Evolutionary conservation across 129 eudicot genomes (phyloP), one percentile per base, ranked within the genome.

Genomic region (Centrapalus pauciflorus): DNA sequence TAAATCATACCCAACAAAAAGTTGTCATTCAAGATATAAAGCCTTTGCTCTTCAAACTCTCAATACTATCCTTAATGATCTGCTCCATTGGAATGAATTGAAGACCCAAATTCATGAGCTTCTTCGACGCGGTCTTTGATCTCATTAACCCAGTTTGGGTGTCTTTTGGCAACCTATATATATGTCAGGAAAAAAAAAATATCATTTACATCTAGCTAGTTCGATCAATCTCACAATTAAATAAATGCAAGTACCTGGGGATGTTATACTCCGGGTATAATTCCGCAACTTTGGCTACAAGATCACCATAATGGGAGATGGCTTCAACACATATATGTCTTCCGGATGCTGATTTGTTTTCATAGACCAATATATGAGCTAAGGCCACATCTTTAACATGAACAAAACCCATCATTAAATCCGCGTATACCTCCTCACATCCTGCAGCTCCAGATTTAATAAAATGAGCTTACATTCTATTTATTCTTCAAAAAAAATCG

Each of bases 341-440:
- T 52, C 98, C 98, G 0, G 70, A 81, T 20, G 96, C 95, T 12
- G 87, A 71, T 51, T 56, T 71, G 75, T 92, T 88, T 59, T 92
- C 98, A 49, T 92, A 92, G 41, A 91, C 96, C 80, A 91, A 49
- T 72, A 91, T 81, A 73, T 91, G 96, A 11, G 97, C 97, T 59
- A 87, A 68, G 17, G 96, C 97, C 50, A 91, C 97, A 70, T 91
- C 97, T 78, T 83, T 87, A 16, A 91, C 96, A 78, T 92, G 98
- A 71, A 92, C 89, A 2, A 72, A 64, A 75, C 98, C 98, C 79
- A 92, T 83, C 56, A 72, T 85, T 81, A 76, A 57, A 56, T 92
- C 77, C 71, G 80, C 87, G 61, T 81, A 85, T 37, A 40, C 28
- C 3, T 85, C 87, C 8, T 89, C 83, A 85, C 86, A 80, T 37